Conservation (phyloP, 2,329 filamentous ascomycete species). For the Ophiobolus disseminans region DNA sequence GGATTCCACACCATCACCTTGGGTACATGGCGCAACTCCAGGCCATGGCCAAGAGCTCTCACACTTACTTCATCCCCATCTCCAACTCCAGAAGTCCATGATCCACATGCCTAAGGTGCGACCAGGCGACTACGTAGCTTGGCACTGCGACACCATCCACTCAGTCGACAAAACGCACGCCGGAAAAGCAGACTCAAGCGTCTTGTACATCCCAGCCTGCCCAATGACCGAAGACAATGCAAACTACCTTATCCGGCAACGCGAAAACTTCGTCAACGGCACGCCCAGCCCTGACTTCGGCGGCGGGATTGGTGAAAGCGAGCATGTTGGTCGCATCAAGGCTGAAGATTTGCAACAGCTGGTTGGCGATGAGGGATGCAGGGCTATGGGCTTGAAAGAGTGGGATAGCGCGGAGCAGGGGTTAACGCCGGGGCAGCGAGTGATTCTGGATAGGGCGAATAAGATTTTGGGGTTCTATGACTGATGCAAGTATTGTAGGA, state of each 20-base stretch:
- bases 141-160: conserved; percentile 85
- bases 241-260: conserved; percentile 72
- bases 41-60: conserved; percentile 75
- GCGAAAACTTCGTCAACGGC: conserved; percentile 72
- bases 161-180: conserved; percentile 80
- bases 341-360: conserved; percentile 48
- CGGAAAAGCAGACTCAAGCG: conserved; percentile 77
- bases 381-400: conserved; percentile 62
- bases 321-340: conserved; percentile 53
- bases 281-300: conserved; percentile 58
- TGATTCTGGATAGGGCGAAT: conserved; percentile 61
- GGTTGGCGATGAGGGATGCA: conserved; percentile 57
- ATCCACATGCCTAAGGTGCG: conserved; percentile 71
- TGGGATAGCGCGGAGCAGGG: conserved; percentile 58
- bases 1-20: conserved; percentile 59
- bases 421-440: conserved; percentile 59
- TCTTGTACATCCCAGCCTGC: conserved; percentile 88
- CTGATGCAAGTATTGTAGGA: conserved; percentile 12
- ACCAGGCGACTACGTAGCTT: conserved; percentile 76
- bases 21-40: conserved; percentile 73
- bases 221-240: conserved; percentile 79
- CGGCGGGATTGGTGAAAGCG: conserved; percentile 68
- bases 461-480: conserved; percentile 60
- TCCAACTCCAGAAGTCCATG: conserved; percentile 72
- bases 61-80: conserved; percentile 70